Conservation (phyloP, 495 filamentous ascomycete genomes). For the Aspergillus wentii region DNA sequence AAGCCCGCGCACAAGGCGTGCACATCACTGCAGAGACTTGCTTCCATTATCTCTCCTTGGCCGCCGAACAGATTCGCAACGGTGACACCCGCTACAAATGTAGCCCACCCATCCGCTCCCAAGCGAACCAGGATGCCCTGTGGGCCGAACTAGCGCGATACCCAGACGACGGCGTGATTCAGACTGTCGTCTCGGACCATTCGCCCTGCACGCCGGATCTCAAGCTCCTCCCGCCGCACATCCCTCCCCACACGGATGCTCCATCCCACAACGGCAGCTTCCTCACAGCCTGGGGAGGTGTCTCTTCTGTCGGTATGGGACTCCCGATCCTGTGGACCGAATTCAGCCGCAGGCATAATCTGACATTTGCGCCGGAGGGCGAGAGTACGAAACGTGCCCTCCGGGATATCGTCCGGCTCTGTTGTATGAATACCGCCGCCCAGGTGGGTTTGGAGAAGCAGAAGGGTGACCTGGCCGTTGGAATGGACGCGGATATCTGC, state of each 20-base stretch:
- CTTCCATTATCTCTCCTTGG: slow-evolving; percentile 92
- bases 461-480: slow-evolving; percentile 80
- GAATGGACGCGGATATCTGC: slow-evolving; percentile 87
- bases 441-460: slow-evolving; percentile 79
- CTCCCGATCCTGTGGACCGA: slow-evolving; percentile 88
- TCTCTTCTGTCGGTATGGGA: slow-evolving; percentile 88
- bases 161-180: slow-evolving; percentile 70
- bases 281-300: slow-evolving; percentile 93
- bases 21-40: slow-evolving; percentile 97
- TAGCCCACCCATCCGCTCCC: slow-evolving; percentile 87
- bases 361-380: slow-evolving; percentile 33
- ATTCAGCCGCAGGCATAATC: slow-evolving; percentile 50
- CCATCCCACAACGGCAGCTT: slow-evolving; percentile 66
- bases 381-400: slow-evolving; percentile 43
- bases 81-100: slow-evolving; percentile 97
- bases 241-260: slow-evolving; percentile 34
- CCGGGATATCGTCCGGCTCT: slow-evolving; percentile 77
- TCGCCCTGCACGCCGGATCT: slow-evolving; percentile 92
- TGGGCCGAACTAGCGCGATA: slow-evolving; percentile 72
- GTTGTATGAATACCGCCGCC: slow-evolving; percentile 78
- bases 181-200: slow-evolving; percentile 95
- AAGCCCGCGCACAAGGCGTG: slow-evolving; percentile 71
- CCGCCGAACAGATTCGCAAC: slow-evolving; percentile 77
- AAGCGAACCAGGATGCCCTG: slow-evolving; percentile 78
- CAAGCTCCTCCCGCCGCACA: slow-evolving; percentile 73